Evolutionary conservation across 805 yeast species (phyloP).

Genomic region (Yamadazyma tumulicola): DNA sequence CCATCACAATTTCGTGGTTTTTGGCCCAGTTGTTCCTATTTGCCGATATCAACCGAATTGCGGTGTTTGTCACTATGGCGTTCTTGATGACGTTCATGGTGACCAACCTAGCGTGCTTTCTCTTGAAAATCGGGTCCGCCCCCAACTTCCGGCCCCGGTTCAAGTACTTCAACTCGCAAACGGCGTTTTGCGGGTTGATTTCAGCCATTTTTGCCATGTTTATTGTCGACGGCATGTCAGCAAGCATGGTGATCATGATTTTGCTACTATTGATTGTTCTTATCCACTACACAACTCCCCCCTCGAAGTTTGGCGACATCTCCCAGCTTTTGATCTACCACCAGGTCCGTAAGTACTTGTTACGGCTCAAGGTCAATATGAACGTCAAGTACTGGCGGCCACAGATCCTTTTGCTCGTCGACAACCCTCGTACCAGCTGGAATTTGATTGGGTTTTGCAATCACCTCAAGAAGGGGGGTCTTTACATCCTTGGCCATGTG

Average conservation of each 20-base stretch:
- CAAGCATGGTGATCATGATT: constrained; percentile 67
- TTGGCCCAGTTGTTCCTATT: constrained; percentile 81
- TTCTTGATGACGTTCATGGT: constrained; percentile 94
- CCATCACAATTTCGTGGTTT: constrained; percentile 74
- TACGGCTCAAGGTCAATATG: constrained; percentile 75
- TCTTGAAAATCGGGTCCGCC: constrained; percentile 84
- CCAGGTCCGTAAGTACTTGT: constrained; percentile 87
- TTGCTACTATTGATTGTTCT: constrained; percentile 64
- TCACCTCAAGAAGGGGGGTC: constrained; percentile 91
- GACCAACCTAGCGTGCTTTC: constrained; percentile 88
- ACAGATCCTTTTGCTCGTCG: constrained; percentile 82
- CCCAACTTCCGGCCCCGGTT: constrained; percentile 98
- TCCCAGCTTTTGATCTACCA: constrained; percentile 94
- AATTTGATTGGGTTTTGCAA: constrained; percentile 89
- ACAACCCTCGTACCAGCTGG: constrained; percentile 91
- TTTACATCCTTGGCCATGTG: constrained; percentile 90
- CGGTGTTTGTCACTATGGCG: constrained; percentile 95
- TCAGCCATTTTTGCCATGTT: constrained; percentile 83
- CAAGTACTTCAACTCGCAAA: constrained; percentile 74
- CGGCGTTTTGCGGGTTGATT: constrained; percentile 76
- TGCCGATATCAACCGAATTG: constrained; percentile 90
- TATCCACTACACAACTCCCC: constrained; percentile 90
- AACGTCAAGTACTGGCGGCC: constrained; percentile 99
- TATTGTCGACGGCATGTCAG: constrained; percentile 88
- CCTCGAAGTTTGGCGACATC: constrained; percentile 97